Evolutionary conservation across 2,329 filamentous ascomycete species (phyloP), one percentile per base, ranked within the genome.

Genomic region (Microthyrium microscopicum): DNA sequence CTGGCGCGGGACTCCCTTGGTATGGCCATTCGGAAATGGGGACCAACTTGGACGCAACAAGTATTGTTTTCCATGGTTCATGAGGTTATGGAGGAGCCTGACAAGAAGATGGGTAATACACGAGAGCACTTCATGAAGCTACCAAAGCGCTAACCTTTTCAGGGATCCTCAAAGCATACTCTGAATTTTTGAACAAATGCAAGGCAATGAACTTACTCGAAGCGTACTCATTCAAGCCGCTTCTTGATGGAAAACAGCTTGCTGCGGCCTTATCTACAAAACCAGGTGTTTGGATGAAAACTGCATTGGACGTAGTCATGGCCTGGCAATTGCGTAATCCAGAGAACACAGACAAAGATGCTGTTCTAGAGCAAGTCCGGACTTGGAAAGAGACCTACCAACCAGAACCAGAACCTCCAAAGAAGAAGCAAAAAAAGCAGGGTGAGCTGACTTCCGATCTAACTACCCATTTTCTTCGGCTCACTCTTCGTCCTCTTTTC

Each of bases 251-350:
- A 12, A 77, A 69, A 25, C 61, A 76, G 33, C 66, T 95, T 15
- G 69, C 73, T 13, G 66, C 73, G 40, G 71, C 69, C 4, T 61
- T 95, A 3, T 58, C 56, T 13, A 70, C 66, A 0, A 73, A 72
- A 41, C 76, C 80, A 0, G 83, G 82, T 1, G 73, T 64, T n/a
- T 95, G 87, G 87, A 78, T 91, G 66, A 72, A 72, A 34, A 64
- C 66, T 29, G 84, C 84, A 3, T 58, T 93, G 29, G 77, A 91
- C 20, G 61, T 84, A 4, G 79, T 82, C 39, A 70, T 91, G 54
- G 73, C 74, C 39, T 95, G 85, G 84, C 89, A 95, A 54, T 66
- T 95, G 33, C 68, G 81, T 24, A 73, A 95, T 48, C 82, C 84
- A 0, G 63, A 63, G 4, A 61, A 60, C 37, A 69, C 64, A 3